These are phyloP conservation scores for Penicillium corylophilum DNA, from an alignment of 2,329 filamentous ascomycete genomes.

Conservation along the genomic window DNA sequence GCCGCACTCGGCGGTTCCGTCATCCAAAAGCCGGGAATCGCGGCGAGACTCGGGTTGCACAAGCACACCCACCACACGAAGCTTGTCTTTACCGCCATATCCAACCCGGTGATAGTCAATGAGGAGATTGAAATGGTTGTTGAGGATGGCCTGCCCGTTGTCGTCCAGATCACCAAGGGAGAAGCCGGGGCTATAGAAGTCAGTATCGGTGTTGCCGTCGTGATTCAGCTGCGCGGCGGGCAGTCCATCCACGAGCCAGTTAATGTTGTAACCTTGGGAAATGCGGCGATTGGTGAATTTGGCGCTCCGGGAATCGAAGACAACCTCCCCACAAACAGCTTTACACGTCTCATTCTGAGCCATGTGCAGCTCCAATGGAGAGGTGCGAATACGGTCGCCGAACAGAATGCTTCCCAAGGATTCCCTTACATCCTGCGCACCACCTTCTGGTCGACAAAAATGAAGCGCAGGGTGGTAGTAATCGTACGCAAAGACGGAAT, in stretches of 20 bases:
- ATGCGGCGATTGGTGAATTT: conserved; percentile 83
- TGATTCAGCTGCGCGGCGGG: conserved; percentile 81
- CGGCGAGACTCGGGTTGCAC: conserved; percentile 76
- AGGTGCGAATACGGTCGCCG: conserved; percentile 96
- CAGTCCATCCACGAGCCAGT: conserved; percentile 93
- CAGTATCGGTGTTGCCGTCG: conserved; percentile 72
- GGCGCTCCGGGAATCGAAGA: conserved; percentile 64
- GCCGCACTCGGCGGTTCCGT: conserved; percentile 62
- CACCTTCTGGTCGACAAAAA: conserved; percentile 78
- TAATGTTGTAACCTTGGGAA: conserved; percentile 81
- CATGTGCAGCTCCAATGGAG: conserved; percentile 88
- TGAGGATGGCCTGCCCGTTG: conserved; percentile 62
- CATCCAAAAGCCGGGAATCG: conserved; percentile 53
- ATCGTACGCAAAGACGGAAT: conserved; percentile 93
- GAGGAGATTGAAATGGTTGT: conserved; percentile 94
- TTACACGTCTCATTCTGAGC: conserved; percentile 84
- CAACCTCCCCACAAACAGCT: conserved; percentile 67
- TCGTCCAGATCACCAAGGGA: conserved; percentile 64
- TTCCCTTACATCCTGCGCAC: conserved; percentile 77
- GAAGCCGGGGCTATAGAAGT: conserved; percentile 92
- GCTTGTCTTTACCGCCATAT: conserved; percentile 57
- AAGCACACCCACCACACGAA: conserved; percentile 86
- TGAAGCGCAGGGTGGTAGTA: conserved; percentile 89
- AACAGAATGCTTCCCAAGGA: conserved; percentile 95
- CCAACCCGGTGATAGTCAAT: conserved; percentile 87